Base-by-base conservation (phyloP, 2,329 filamentous ascomycete genomes). In the Scedosporium aurantiacum region DNA sequence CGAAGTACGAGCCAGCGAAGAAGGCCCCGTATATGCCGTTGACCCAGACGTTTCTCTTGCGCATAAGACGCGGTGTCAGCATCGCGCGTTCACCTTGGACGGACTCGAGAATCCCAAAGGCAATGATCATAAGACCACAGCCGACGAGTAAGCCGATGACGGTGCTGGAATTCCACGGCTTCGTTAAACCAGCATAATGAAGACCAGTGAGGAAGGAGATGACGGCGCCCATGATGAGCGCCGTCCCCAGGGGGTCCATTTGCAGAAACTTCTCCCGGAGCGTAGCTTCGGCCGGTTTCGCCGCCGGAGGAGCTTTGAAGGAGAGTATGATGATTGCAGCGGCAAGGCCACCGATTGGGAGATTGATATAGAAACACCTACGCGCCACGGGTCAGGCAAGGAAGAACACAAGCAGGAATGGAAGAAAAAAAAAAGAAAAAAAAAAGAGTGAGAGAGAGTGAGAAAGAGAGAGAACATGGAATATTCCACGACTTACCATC, bases 51-150 rank as follows among this genome's bases (percentile, higher is more conserved):
- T 72, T 73, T 12, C 77, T 72, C 18, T 74, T 63, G 62, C 68
- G 73, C 60, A 76, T 64, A 25, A 79, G 69, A 14, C 74, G 72
- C 0, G 68, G 68, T 1, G 74, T 68, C 16, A 80, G 68, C 68
- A 79, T 77, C 52, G 76, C 73, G 2, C 75, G 72, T 58, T 80
- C 78, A n/a, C 73, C 76, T 66, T 76, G 73, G 41, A 66, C 75
- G 60, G 68, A 76, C 64, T 79, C 74, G 8, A 73, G 67, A 16
- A 70, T 62, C 6, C 64, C 64, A 67, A 78, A 79, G 21, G 67
- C 64, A 8, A 68, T 62, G 3, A 73, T 43, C 57, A 75, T 73
- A 59, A 68, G 59, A n/a, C 65, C 66, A 57, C 72, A 73, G 6
- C 75, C 75, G 56, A 79, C 72, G 18, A 79, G 68, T 3, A 76